phyloP scores from a whole-genome alignment of 169 alveolate species.

The Plasmodium gallinaceum region DNA sequence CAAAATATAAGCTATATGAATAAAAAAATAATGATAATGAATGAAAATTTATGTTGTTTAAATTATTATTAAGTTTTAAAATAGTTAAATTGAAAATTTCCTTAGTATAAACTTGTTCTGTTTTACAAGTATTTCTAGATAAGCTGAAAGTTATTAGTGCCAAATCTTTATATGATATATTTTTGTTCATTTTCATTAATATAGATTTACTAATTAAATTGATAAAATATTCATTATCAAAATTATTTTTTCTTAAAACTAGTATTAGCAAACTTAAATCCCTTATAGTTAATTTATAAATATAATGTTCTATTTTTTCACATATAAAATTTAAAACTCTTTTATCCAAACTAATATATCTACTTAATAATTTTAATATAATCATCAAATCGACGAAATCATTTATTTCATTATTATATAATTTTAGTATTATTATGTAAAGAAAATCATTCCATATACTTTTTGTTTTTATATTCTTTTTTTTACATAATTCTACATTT shows the following conservation, averaged over 20 bases:
- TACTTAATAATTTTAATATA: slow-evolving; percentile 53
- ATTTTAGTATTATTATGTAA: slow-evolving; percentile 39
- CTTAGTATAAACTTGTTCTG: slow-evolving; percentile 35
- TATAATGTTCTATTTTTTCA: slow-evolving; percentile 42
- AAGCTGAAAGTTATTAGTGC: slow-evolving; percentile 48
- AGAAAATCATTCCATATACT: slow-evolving; percentile 48
- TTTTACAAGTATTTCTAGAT: slow-evolving; percentile 4
- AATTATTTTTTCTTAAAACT: slow-evolving; percentile 53
- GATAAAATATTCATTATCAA: slow-evolving; percentile 34
- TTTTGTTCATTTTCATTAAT: slow-evolving; percentile 70
- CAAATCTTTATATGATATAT: slow-evolving; percentile 57
- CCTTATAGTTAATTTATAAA: slow-evolving; percentile 44
- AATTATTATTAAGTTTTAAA: slow-evolving; percentile 39
- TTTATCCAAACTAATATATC: slow-evolving; percentile 31
- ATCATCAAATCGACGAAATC: slow-evolving; percentile 69
- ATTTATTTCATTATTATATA: slow-evolving; percentile 42
- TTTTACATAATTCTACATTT: slow-evolving; percentile 33
- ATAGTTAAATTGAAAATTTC: slow-evolving; percentile 59
- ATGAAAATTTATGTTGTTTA: slow-evolving; percentile 54
- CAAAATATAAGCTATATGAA: slow-evolving; percentile 64
- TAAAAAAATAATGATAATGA: slow-evolving; percentile 69
- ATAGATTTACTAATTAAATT: slow-evolving; percentile 47
- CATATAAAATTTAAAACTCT: slow-evolving; percentile 60
- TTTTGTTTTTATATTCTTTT: slow-evolving; percentile 45
- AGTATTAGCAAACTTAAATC: slow-evolving; percentile 57